These are phyloP conservation scores for Xylaria sp. DNA, from an alignment of 2,329 filamentous ascomycete genomes.

Conservation along the genomic window DNA sequence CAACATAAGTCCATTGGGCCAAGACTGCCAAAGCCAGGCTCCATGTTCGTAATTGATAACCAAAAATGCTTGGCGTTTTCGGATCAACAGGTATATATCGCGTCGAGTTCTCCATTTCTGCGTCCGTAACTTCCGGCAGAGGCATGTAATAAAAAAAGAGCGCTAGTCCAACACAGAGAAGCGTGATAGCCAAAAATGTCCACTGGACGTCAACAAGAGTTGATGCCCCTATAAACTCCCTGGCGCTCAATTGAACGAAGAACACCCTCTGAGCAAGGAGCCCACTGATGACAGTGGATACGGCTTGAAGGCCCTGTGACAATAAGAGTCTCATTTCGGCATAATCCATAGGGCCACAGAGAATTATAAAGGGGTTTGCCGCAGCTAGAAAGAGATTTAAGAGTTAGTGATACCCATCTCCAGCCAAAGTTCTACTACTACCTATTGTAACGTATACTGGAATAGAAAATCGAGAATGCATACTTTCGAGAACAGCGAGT, in stretches of 20 bases:
- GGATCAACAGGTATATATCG: constrained; percentile 62
- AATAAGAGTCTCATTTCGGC: constrained; percentile 80
- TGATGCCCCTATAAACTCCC: constrained; percentile 49
- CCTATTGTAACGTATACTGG: neutral
- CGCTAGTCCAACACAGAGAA: constrained; percentile 77
- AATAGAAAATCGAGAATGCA: neutral
- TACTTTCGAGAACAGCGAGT: constrained; percentile 77
- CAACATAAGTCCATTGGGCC: constrained; percentile 83
- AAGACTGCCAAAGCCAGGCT: constrained; percentile 76
- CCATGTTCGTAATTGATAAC: constrained; percentile 65
- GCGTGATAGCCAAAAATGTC: constrained; percentile 84
- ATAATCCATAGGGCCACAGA: constrained; percentile 79
- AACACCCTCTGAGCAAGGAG: constrained; percentile 79
- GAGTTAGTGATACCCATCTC: constrained; percentile 19
- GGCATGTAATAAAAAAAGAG: constrained; percentile 77
- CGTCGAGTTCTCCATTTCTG: constrained; percentile 63
- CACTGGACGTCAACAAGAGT: constrained; percentile 81
- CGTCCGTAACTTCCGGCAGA: constrained; percentile 69
- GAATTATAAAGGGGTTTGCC: constrained; percentile 77
- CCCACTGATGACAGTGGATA: constrained; percentile 77
- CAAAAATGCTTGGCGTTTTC: constrained; percentile 59
- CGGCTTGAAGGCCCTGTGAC: constrained; percentile 80
- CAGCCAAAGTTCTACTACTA: no score
- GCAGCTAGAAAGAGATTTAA: constrained; percentile 56
- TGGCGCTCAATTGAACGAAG: constrained; percentile 68